Percentiles rank a stretch among this genome's conserved stretches.
Evolutionary conservation across 2,329 filamentous ascomycete genomes (phyloP).

Genomic region (Podosphaera xanthii): DNA sequence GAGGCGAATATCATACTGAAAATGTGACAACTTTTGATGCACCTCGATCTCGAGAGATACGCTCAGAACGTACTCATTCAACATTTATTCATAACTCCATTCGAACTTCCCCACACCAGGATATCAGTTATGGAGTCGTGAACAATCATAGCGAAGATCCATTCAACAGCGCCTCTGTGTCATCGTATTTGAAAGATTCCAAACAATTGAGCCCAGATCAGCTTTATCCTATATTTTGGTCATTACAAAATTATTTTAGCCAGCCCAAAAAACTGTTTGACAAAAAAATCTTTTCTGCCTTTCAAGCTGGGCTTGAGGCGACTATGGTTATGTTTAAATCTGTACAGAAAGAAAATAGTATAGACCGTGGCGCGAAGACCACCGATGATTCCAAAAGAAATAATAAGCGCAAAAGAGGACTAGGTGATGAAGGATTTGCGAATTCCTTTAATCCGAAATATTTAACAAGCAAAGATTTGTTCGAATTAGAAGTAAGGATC

Average conservation of each 20-base stretch:
- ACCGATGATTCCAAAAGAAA: conserved; percentile 40
- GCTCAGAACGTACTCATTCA: conserved; percentile 20
- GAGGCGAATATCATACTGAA: conserved; percentile 87
- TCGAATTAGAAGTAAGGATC: conserved; percentile 60
- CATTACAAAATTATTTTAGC: conserved; percentile 75
- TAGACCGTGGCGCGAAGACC: conserved; percentile 26
- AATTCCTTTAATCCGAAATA: conserved; percentile 92
- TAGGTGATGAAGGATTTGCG: conserved; percentile 35
- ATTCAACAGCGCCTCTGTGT: conserved; percentile 20
- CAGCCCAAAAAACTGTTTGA: conserved; percentile 71
- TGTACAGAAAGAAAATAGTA: conserved; percentile 27
- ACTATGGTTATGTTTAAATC: conserved; percentile 58
- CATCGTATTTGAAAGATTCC: conserved; percentile 21
- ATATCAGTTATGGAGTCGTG: conserved; percentile 3
- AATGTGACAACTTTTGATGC: conserved; percentile 76
- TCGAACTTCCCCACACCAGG: conserved; percentile 18
- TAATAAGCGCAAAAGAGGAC: conserved; percentile 46
- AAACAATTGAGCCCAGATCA: conserved; percentile 40
- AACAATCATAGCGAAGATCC: conserved; percentile 12
- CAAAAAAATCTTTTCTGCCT: conserved; percentile 36
- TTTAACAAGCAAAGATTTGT: conserved; percentile 87
- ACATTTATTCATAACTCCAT: conserved; percentile 47
- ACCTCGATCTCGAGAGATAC: conserved; percentile 17
- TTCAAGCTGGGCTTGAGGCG: conserved; percentile 37
- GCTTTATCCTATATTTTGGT: conserved; percentile 87